Conservation (phyloP, 164 flowering plant genomes). For the Taxillus chinensis region DNA sequence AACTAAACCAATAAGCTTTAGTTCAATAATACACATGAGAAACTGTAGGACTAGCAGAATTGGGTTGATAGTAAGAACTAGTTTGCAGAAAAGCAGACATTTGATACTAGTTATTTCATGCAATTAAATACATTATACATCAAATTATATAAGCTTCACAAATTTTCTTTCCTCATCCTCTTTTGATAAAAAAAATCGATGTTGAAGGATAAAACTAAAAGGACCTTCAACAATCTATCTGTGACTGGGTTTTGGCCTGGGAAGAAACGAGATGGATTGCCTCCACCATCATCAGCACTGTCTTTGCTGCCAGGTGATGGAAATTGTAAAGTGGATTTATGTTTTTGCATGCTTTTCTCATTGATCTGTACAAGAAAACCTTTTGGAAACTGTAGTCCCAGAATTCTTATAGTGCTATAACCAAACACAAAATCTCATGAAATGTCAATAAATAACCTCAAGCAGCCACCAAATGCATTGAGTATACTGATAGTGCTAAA, state of each 20-base stretch:
- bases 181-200: constrained; percentile 6
- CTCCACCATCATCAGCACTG: constrained; percentile 5
- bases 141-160: background rate
- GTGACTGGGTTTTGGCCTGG: constrained; percentile 3
- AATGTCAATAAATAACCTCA: no score
- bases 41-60: constrained; percentile 7
- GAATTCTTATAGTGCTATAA: constrained; percentile 64
- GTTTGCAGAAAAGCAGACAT: constrained; percentile 3
- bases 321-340: background rate
- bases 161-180: background rate
- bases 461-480: constrained; percentile 17
- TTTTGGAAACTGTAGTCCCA: constrained; percentile 80
- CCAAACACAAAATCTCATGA: constrained; percentile 59
- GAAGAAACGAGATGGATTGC: background rate
- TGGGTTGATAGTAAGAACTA: background rate
- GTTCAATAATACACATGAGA: background rate
- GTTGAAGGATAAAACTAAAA: constrained; percentile 11
- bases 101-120: background rate
- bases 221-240: no score
- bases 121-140: background rate
- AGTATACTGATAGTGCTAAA: no score
- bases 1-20: no score
- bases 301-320: constrained; percentile 2
- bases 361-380: constrained; percentile 56
- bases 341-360: constrained; percentile 24